A percentile compares a stretch with the other conserved stretches of the same genome.
Conservation (phyloP, 345 rosid species). For the rapeseed (Brassica napus) region Da-Ae NC_063450.1:54107501-54108000, state of each 20-base stretch:
- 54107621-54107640: constrained; percentile 34
- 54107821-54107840: constrained; percentile 34
- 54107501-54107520: too few species aligned
- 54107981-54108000: not conserved
- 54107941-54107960: constrained; percentile 4
- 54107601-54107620: constrained; percentile 9
- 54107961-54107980: not conserved
- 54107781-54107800: constrained; percentile 16
- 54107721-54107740: not conserved
- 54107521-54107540: too few species aligned
- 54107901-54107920: not conserved
- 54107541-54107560: too few species aligned
- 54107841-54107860: constrained; percentile 21
- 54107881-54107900: not conserved
- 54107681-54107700: constrained; percentile 4
- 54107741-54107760: constrained; percentile 25
- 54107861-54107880: constrained; percentile 4
- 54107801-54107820: not conserved
- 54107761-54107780: not conserved
- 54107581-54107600: too few species aligned
- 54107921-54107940: constrained; percentile 7
- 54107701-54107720: constrained; percentile 28
- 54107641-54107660: constrained; percentile 36
- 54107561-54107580: too few species aligned
- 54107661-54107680: constrained; percentile 22